Base-by-base conservation (phyloP, 441 rosid species). In the Syzygium syzygioides region DNA sequence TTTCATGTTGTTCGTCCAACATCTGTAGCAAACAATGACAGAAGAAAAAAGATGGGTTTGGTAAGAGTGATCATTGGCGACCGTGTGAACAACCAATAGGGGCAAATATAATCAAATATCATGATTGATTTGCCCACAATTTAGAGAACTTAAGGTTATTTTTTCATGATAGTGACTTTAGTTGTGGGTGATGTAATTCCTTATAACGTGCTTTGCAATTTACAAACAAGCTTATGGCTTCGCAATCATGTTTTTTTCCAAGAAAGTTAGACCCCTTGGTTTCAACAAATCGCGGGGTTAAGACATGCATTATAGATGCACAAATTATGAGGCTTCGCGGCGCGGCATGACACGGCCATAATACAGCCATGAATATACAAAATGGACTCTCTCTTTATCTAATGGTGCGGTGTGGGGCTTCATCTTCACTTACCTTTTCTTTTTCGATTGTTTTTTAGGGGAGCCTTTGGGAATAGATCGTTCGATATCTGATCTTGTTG, bases 261-360 rank as follows among this genome's bases (percentile, higher is more conserved):
- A 64, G 20, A 64, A 64, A 64, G 71, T 64, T 30, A 8, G 8
- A 64, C 12, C 34, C 32, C 37, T 64, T 23, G 5, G 18, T 64
- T 30, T 30, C 0, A 17, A 64, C 20, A 64, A 64, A 30, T 7
- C 9, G 0, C 3, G 18, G 8, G 4, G 4, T 14, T 60, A 60
- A 6, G 28, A 60, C 4, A 0, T 17, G 15, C n/a, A 3, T 4
- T 60, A 5, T 60, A 60, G 18, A 60, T 4, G 7, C 2, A 0
- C 68, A 60, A 14, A 28, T 7, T 3, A 7, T 15, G 15, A 17
- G 19, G 15, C 19, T 54, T 12, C 30, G 28, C 17, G 3, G 12
- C 66, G 14, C 34, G n/a, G 13, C 52, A 60, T 15, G 13, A 2
- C 34, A 62, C 10, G 15, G 7, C 14, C n/a, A n/a, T 2, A n/a